These are phyloP conservation scores for Lactarius hatsudake DNA, from an alignment of 768 basidiomycete genomes.

Conservation along the genomic window DNA sequence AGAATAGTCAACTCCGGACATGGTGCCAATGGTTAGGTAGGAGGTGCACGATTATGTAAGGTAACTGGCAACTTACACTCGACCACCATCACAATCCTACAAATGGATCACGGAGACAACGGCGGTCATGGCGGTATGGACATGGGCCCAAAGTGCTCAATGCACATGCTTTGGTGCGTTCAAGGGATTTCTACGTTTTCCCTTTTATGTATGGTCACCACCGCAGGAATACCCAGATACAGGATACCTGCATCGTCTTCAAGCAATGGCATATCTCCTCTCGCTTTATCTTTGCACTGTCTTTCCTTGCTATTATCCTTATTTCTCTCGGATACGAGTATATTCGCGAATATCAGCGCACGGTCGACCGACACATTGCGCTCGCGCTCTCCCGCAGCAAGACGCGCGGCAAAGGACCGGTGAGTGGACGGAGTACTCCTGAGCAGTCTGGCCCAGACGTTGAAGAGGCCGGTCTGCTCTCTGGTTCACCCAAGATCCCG, in stretches of 20 bases:
- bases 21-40: neutral
- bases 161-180: slow-evolving; percentile 78
- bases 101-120: slow-evolving; percentile 33
- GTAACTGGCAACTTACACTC: neutral
- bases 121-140: slow-evolving; percentile 39
- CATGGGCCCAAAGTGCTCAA: slow-evolving; percentile 52
- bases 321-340: slow-evolving; percentile 81
- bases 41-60: neutral
- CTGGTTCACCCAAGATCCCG: slow-evolving; percentile 41
- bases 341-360: slow-evolving; percentile 59
- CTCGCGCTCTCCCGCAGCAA: slow-evolving; percentile 46
- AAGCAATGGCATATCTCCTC: slow-evolving; percentile 70
- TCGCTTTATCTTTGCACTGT: slow-evolving; percentile 54
- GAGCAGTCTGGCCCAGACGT: slow-evolving; percentile 35
- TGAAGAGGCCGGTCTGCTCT: slow-evolving; percentile 57
- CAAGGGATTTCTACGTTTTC: neutral
- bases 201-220: neutral
- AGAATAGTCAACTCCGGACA: slow-evolving; percentile 2
- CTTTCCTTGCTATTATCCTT: slow-evolving; percentile 59
- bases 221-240: slow-evolving; percentile 69
- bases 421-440: slow-evolving; percentile 44
- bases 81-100: neutral
- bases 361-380: slow-evolving; percentile 59
- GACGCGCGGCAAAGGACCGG: slow-evolving; percentile 41
- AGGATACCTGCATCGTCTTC: slow-evolving; percentile 83